phyloP scores from a whole-genome alignment of 371 early-diverging fungal species.

The Funneliformis caledonium region DNA sequence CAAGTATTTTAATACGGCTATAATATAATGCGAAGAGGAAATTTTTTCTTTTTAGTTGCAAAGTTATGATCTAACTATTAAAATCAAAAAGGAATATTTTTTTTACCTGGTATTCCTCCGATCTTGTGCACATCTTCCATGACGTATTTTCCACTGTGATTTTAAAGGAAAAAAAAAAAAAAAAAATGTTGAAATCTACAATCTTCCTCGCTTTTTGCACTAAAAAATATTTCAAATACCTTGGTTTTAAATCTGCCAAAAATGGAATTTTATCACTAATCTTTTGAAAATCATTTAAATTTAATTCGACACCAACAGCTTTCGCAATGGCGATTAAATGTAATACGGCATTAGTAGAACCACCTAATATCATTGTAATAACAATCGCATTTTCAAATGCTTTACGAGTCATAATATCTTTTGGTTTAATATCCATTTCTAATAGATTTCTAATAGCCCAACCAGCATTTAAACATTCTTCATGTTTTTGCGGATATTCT shows the following conservation, averaged over 20 bases:
- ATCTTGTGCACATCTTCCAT: constrained; percentile 91
- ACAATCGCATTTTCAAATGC: constrained; percentile 96
- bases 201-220: neutral
- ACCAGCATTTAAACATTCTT: constrained; percentile 88
- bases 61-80: neutral
- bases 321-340: constrained; percentile 95
- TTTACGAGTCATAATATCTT: constrained; percentile 91
- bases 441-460: constrained; percentile 82
- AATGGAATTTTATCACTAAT: constrained; percentile 89
- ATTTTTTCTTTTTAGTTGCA: constrained; percentile 2
- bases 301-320: constrained; percentile 77
- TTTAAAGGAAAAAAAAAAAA: neutral
- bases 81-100: neutral
- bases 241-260: constrained; percentile 96
- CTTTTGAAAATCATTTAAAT: constrained; percentile 90
- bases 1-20: constrained; percentile 82
- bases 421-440: constrained; percentile 88
- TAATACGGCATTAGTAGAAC: constrained; percentile 96
- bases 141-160: constrained; percentile 90
- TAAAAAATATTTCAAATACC: constrained; percentile 46
- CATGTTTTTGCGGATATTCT: constrained; percentile 77
- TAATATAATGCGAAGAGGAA: neutral
- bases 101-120: constrained; percentile 88
- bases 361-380: constrained; percentile 90
- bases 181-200: constrained; percentile 38